phyloP scores from a whole-genome alignment of 768 basidiomycete species.

The Suillus luteus region DNA sequence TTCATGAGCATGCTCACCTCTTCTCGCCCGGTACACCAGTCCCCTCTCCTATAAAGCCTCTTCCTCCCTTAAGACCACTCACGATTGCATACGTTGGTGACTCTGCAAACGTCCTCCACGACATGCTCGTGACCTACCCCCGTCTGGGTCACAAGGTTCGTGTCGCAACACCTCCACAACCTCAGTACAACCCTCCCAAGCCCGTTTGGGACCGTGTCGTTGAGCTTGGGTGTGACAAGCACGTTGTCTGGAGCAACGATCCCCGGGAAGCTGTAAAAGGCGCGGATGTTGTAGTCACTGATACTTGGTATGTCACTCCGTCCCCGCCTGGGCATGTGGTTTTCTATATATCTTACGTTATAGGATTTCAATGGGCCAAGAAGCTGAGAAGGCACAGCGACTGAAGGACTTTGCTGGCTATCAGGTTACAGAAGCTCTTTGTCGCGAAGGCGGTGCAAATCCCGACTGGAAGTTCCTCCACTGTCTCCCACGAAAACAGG shows the following conservation, averaged over 20 bases:
- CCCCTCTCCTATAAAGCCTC: conserved; percentile 27
- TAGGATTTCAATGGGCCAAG: conserved; percentile 99
- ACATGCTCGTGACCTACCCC: conserved; percentile 95
- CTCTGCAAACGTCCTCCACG: conserved; percentile 92
- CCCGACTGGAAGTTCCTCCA: conserved; percentile 94
- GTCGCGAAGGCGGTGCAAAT: conserved; percentile 78
- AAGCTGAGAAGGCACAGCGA: conserved; percentile 87
- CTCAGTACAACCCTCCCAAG: conserved; percentile 62
- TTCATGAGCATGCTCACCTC: conserved; percentile 71
- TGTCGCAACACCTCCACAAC: conserved; percentile 74
- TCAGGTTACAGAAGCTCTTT: conserved; percentile 90
- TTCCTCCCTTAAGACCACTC: conserved; percentile 68
- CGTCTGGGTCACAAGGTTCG: conserved; percentile 86
- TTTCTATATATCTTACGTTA: neutral
- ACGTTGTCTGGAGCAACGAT: conserved; percentile 73
- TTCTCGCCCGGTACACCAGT: conserved; percentile 41
- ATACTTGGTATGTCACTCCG: conserved; percentile 74
- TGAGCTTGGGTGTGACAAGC: conserved; percentile 70
- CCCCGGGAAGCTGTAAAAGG: conserved; percentile 85
- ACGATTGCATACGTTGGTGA: conserved; percentile 95
- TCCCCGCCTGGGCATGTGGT: too few species aligned
- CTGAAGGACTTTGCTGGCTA: conserved; percentile 87
- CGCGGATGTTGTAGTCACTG: conserved; percentile 95
- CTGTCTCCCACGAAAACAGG: conserved; percentile 87
- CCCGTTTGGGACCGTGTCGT: conserved; percentile 83